phyloP scores from a whole-genome alignment of 2,329 filamentous ascomycete species.

The Teratosphaeria epicoccoides region DNA sequence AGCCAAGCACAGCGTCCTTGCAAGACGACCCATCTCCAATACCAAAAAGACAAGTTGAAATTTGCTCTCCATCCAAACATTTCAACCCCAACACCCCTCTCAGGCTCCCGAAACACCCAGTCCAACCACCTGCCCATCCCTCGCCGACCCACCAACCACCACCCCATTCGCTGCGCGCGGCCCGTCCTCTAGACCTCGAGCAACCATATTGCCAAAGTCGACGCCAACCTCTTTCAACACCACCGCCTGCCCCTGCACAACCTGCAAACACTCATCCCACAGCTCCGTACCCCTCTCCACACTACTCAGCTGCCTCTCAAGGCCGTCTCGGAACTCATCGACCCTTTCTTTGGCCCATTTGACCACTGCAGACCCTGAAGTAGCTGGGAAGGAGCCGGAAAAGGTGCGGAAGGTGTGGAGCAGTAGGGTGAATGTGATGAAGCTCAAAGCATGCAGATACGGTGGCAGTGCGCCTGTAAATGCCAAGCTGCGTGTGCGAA shows the following conservation, averaged over 20 bases:
- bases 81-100: no score
- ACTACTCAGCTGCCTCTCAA: constrained; percentile 76
- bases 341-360: constrained; percentile 97
- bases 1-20: no score
- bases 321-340: constrained; percentile 75
- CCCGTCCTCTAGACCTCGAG: constrained; percentile 36
- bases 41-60: no score
- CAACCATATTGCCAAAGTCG: constrained; percentile 77
- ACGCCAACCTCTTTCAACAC: constrained; percentile 77
- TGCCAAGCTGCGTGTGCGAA: constrained; percentile 78
- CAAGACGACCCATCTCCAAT: no score
- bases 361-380: constrained; percentile 82
- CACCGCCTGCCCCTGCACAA: constrained; percentile 67
- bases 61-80: no score
- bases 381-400: constrained; percentile 53
- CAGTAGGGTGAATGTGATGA: constrained; percentile 90
- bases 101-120: background rate
- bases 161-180: background rate
- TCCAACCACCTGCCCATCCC: background rate
- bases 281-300: constrained; percentile 64
- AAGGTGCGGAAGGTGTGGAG: constrained; percentile 64
- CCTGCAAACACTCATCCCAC: constrained; percentile 74
- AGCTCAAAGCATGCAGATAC: constrained; percentile 92
- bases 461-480: constrained; percentile 88
- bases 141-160: background rate